Conservation (phyloP, 352 stramenopile species). For the Phytophthora podocarpi region DNA sequence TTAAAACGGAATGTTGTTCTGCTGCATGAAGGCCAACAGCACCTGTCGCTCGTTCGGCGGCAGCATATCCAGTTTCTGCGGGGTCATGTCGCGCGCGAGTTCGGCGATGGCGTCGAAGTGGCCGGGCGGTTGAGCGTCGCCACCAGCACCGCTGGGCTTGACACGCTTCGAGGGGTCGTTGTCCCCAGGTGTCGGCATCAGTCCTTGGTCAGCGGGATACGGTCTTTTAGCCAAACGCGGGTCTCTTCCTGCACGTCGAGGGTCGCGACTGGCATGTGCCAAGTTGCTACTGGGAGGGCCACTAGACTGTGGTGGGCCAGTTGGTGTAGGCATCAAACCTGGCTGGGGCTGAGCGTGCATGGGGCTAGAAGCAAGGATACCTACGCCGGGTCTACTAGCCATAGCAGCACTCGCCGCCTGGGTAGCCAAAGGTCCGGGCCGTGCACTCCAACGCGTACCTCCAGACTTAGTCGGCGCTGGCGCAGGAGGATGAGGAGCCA, state of each 20-base stretch:
- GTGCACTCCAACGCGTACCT: conserved; percentile 69
- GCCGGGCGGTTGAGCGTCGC: conserved; percentile 21
- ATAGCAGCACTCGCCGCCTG: conserved; percentile 34
- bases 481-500: conserved; percentile 27
- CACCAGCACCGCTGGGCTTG: conserved; percentile 21
- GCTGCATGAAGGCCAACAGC: conserved; percentile 81
- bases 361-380: conserved; percentile 27
- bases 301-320: conserved; percentile 25
- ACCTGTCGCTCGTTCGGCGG: conserved; percentile 81
- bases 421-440: conserved; percentile 50
- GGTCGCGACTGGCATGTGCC: conserved; percentile 50
- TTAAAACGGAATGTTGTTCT: conserved; percentile 75
- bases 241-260: conserved; percentile 55
- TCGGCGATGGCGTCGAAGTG: conserved; percentile 70
- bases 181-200: conserved; percentile 22
- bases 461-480: conserved; percentile 47
- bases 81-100: conserved; percentile 80
- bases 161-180: conserved; percentile 35
- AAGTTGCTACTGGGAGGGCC: conserved; percentile 33
- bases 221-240: conserved; percentile 60
- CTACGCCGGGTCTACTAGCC: conserved; percentile 23
- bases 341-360: conserved; percentile 33
- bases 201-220: conserved; percentile 26
- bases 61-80: conserved; percentile 81
- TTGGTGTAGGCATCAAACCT: conserved; percentile 38